Evolutionary conservation across 129 eudicot genomes (phyloP).

Genomic region (Flaveria brownii): DNA sequence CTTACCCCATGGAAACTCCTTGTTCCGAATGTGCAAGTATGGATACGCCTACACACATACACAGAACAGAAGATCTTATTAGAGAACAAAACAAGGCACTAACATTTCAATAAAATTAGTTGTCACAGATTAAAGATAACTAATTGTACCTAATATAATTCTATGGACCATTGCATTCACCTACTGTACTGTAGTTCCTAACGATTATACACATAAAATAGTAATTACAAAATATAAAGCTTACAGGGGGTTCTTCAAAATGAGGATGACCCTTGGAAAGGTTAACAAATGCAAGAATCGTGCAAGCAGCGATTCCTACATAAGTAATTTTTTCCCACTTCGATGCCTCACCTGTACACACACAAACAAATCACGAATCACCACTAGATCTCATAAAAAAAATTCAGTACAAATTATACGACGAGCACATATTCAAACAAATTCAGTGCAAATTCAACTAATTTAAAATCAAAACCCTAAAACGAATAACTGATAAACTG

Average conservation of each 20-base stretch:
- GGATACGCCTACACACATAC: constrained; percentile 63
- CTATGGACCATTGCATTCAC: no score
- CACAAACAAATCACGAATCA: constrained; percentile 11
- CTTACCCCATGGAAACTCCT: constrained; percentile 99
- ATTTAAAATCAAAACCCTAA: constrained; percentile 19
- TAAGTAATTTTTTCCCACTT: constrained; percentile 95
- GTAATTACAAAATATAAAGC: constrained; percentile 22
- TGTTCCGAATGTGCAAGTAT: constrained; percentile 86
- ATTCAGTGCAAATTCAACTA: background rate
- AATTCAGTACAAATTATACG: background rate
- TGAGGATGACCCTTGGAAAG: constrained; percentile 91
- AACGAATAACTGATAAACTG: constrained; percentile 12
- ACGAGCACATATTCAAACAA: background rate
- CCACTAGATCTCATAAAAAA: no score
- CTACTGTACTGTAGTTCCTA: background rate
- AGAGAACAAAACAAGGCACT: constrained; percentile 5
- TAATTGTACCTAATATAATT: background rate
- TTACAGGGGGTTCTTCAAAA: constrained; percentile 77
- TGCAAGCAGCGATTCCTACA: constrained; percentile 57
- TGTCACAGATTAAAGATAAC: background rate
- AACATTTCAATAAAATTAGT: constrained; percentile 2
- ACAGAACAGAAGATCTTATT: constrained; percentile 20
- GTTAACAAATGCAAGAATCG: constrained; percentile 47
- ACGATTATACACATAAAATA: background rate
- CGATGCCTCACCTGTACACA: constrained; percentile 58